These are phyloP conservation scores for Boletus reticulatus DNA, from an alignment of 768 basidiomycete genomes.

Conservation along the genomic window DNA sequence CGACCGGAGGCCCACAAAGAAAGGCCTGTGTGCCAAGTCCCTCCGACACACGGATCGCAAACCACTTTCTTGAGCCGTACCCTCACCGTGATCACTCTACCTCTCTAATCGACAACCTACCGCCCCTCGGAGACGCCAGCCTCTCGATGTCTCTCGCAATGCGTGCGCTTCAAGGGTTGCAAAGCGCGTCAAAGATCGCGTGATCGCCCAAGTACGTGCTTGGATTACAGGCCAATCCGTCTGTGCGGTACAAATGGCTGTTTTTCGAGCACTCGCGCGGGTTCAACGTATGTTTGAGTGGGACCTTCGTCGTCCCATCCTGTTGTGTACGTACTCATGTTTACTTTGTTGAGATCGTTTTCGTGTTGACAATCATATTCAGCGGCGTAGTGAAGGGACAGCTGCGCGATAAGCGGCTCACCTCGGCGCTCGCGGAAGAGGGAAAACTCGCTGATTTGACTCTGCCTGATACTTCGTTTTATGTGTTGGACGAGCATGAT, in stretches of 20 bases:
- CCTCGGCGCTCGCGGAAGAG: neutral
- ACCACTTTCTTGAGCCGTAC: too few relatives aligned
- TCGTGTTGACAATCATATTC: too few relatives aligned
- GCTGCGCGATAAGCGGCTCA: neutral
- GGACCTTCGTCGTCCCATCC: neutral
- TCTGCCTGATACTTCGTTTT: neutral
- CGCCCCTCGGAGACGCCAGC: too few relatives aligned
- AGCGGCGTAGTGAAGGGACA: neutral
- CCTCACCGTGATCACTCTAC: too few relatives aligned
- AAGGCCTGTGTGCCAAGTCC: too few relatives aligned
- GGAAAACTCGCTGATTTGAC: neutral
- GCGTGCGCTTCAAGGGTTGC: too few relatives aligned
- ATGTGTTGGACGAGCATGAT: neutral
- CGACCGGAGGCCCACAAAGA: too few relatives aligned
- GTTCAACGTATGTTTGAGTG: conserved; percentile 1
- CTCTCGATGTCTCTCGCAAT: too few relatives aligned
- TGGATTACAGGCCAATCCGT: neutral
- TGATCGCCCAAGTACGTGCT: conserved; percentile 4
- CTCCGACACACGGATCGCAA: too few relatives aligned
- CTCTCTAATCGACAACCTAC: too few relatives aligned
- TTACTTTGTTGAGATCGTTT: neutral
- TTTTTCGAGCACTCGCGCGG: conserved; percentile 1
- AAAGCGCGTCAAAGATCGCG: too few relatives aligned
- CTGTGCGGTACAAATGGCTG: conserved; percentile 4
- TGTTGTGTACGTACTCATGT: neutral